These are phyloP conservation scores for Dryadomyces quercus-mongolicae DNA, from an alignment of 2,329 filamentous ascomycete species.

Conservation along the genomic window DNA sequence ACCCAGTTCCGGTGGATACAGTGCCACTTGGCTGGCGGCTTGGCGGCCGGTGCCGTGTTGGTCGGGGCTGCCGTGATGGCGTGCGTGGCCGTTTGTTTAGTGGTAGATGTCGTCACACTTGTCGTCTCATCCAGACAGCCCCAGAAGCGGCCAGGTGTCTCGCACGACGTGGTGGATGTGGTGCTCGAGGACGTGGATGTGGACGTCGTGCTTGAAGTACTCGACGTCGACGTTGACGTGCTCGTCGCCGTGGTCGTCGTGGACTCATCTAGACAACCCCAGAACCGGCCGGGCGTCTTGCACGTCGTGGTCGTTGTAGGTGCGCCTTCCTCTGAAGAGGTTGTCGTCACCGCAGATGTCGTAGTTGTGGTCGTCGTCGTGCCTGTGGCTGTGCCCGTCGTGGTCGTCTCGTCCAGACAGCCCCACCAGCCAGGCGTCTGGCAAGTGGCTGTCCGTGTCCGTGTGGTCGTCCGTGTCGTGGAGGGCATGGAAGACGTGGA, in stretches of 20 bases:
- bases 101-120: slow-evolving; percentile 11
- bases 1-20: slow-evolving; percentile 28
- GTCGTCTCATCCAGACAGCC: slow-evolving; percentile 11
- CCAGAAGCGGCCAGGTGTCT: slow-evolving; percentile 14
- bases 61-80: slow-evolving; percentile 6
- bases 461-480: slow-evolving; percentile 25
- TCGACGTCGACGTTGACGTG: not conserved
- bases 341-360: slow-evolving; percentile 9
- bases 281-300: slow-evolving; percentile 12
- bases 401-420: slow-evolving; percentile 53
- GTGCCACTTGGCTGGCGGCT: slow-evolving; percentile 13
- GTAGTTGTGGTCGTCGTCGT: slow-evolving; percentile 30
- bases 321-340: not conserved
- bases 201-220: slow-evolving; percentile 9
- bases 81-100: not conserved
- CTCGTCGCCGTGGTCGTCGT: slow-evolving; percentile 29
- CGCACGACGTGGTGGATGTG: slow-evolving; percentile 12
- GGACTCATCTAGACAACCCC: slow-evolving; percentile 13
- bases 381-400: slow-evolving; percentile 14
- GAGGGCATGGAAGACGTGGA: slow-evolving; percentile 36
- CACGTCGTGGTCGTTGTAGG: slow-evolving; percentile 12
- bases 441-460: slow-evolving; percentile 72
- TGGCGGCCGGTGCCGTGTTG: slow-evolving; percentile 2
- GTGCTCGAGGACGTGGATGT: not conserved
- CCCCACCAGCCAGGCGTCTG: slow-evolving; percentile 88